Percentiles rank a stretch among this genome's conserved stretches.
phyloP scores from a whole-genome alignment of 179 eudicot species.

The Beta lomatogona region DNA sequence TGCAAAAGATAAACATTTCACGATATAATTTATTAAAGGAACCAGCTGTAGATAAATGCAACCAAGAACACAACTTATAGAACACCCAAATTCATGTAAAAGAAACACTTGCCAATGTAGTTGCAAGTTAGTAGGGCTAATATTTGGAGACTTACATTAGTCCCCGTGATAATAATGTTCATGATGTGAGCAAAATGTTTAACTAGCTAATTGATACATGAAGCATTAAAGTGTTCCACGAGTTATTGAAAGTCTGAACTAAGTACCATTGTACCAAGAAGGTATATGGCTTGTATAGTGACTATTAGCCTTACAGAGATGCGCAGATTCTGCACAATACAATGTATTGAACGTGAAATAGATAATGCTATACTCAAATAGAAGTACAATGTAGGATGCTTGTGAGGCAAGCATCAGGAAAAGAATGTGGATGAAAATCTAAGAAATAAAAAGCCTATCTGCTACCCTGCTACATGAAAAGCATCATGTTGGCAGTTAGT shows the following conservation, averaged over 20 bases:
- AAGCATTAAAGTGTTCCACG: background rate
- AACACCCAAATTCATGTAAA: no score
- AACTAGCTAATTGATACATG: background rate
- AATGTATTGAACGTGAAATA: background rate
- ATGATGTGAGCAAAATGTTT: background rate
- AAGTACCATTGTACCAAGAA: background rate
- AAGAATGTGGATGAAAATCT: conserved; percentile 22
- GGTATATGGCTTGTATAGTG: background rate
- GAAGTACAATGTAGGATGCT: conserved; percentile 30
- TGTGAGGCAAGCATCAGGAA: conserved; percentile 30
- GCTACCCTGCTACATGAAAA: conserved; percentile 19
- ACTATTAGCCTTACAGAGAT: background rate
- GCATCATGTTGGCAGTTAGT: conserved; percentile 10
- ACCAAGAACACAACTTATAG: no score
- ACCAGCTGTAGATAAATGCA: no score
- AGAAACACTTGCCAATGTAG: no score
- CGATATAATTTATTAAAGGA: no score
- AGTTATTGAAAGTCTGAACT: background rate
- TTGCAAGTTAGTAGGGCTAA: no score
- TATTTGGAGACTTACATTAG: no score
- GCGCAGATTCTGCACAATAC: background rate
- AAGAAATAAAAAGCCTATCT: conserved; percentile 1
- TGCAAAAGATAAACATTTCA: no score
- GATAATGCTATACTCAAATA: conserved; percentile 2
- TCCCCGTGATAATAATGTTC: background rate